Evolutionary conservation across 202 grass and related monocot genomes (phyloP).

Genomic region (Hordeum pubiflorum): DNA sequence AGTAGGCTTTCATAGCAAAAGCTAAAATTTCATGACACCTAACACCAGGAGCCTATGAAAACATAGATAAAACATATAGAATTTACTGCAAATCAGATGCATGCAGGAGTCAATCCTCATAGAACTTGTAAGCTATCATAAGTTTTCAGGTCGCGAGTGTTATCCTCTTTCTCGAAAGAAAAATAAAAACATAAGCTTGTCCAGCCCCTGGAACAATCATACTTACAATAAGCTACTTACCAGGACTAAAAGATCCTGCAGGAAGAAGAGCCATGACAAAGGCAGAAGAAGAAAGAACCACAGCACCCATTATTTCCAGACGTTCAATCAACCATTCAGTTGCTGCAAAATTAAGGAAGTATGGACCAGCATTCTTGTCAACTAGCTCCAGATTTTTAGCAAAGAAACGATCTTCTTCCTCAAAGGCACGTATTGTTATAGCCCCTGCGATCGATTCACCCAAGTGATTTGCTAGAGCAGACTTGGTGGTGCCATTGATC

Average conservation of each 20-base stretch:
- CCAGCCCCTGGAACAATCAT: background rate
- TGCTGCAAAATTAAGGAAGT: conserved; percentile 77
- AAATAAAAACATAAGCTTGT: too few relatives aligned
- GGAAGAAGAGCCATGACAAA: conserved; percentile 82
- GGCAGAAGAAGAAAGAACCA: conserved; percentile 76
- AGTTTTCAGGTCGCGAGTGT: background rate
- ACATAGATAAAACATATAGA: background rate
- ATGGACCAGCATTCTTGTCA: conserved; percentile 82
- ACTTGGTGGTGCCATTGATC: conserved; percentile 94
- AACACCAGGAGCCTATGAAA: background rate
- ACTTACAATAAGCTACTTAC: conserved; percentile 29
- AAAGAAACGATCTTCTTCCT: conserved; percentile 87
- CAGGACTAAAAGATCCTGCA: conserved; percentile 66
- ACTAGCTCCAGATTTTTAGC: conserved; percentile 60
- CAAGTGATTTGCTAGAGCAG: conserved; percentile 77
- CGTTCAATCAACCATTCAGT: conserved; percentile 89
- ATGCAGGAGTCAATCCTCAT: background rate
- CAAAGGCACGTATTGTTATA: conserved; percentile 81
- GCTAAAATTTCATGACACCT: background rate
- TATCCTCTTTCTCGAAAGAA: too few relatives aligned
- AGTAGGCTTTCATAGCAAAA: background rate
- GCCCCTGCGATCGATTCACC: conserved; percentile 78
- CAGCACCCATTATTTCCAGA: conserved; percentile 72
- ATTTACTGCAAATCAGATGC: background rate
- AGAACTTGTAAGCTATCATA: background rate